Percentiles rank a stretch among this genome's conserved stretches.
Evolutionary conservation across 2,329 filamentous ascomycete species (phyloP).

Genomic region (Claviceps spartinae): DNA sequence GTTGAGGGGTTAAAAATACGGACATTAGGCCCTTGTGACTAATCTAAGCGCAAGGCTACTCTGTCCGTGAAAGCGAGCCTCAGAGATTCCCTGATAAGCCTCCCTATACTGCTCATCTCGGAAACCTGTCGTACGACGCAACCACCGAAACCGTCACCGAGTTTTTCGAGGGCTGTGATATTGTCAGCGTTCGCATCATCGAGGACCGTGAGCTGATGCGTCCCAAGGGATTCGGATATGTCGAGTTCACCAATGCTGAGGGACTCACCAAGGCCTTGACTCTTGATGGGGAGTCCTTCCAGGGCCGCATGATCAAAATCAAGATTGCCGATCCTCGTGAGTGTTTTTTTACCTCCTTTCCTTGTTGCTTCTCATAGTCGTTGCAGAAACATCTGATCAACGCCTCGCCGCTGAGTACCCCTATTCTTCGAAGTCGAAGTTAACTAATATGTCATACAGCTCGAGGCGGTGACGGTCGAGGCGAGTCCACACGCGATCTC

Average conservation of each 20-base stretch:
- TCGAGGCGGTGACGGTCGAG: slow-evolving; percentile 57
- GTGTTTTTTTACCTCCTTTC: slow-evolving; percentile 19
- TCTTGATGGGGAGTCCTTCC: slow-evolving; percentile 68
- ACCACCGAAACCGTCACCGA: slow-evolving; percentile 70
- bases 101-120: slow-evolving; percentile 88
- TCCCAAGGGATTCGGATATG: slow-evolving; percentile 96
- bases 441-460: slow-evolving; percentile 36
- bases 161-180: slow-evolving; percentile 73
- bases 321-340: slow-evolving; percentile 96
- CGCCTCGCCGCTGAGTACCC: no score
- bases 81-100: slow-evolving; percentile 68
- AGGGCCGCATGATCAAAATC: slow-evolving; percentile 80
- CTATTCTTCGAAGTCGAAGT: no score
- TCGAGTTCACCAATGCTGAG: slow-evolving; percentile 79
- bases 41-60: slow-evolving; percentile 33
- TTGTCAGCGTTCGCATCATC: slow-evolving; percentile 87
- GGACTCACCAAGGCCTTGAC: slow-evolving; percentile 83
- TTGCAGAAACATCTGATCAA: background rate
- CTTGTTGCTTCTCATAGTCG: background rate
- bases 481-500: slow-evolving; percentile 62
- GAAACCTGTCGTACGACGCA: slow-evolving; percentile 92
- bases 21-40: slow-evolving; percentile 5
- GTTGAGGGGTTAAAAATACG: background rate
- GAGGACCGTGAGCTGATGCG: slow-evolving; percentile 89
- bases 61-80: slow-evolving; percentile 60